Percentiles rank a stretch among this genome's conserved stretches.
Evolutionary conservation across 495 filamentous ascomycete species (phyloP).

Genomic region (Podospora sp.): DNA sequence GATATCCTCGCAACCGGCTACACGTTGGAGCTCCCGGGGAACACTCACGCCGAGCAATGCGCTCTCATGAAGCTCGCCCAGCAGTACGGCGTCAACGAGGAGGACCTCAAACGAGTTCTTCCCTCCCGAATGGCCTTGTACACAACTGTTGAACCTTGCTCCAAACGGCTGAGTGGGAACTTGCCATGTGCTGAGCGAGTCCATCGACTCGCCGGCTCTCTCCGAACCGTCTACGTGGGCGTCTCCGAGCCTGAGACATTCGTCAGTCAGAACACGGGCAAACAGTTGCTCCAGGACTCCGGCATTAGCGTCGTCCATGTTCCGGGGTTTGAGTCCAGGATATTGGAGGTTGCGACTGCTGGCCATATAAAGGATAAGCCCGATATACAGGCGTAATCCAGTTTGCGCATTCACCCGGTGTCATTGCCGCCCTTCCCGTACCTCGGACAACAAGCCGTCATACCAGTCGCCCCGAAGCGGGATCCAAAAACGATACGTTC

Average conservation of each 20-base stretch:
- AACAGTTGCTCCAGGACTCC: conserved; percentile 65
- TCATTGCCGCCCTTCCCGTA: neutral
- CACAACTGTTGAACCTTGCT: conserved; percentile 95
- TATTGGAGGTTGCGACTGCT: conserved; percentile 75
- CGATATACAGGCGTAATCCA: conserved; percentile 8
- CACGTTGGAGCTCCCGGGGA: conserved; percentile 86
- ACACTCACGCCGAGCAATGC: conserved; percentile 95
- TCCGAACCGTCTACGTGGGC: conserved; percentile 83
- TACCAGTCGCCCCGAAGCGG: neutral
- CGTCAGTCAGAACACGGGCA: conserved; percentile 77
- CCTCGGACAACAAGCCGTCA: conserved; percentile 2
- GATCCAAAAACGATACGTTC: neutral
- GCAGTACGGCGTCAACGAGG: conserved; percentile 53
- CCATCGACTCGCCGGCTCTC: conserved; percentile 59
- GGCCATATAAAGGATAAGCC: conserved; percentile 57
- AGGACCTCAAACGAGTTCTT: conserved; percentile 57
- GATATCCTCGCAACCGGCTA: conserved; percentile 81
- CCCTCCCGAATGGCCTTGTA: conserved; percentile 68
- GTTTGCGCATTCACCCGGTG: conserved; percentile 12
- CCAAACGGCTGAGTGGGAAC: conserved; percentile 78
- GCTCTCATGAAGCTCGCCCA: conserved; percentile 77
- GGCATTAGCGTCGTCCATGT: conserved; percentile 76
- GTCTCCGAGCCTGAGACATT: conserved; percentile 89
- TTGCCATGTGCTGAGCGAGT: conserved; percentile 81
- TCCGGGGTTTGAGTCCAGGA: conserved; percentile 76